Evolutionary conservation across 352 stramenopile species (phyloP), one percentile per base, ranked within the genome.

Genomic region (Phytophthora nicotianae): DNA sequence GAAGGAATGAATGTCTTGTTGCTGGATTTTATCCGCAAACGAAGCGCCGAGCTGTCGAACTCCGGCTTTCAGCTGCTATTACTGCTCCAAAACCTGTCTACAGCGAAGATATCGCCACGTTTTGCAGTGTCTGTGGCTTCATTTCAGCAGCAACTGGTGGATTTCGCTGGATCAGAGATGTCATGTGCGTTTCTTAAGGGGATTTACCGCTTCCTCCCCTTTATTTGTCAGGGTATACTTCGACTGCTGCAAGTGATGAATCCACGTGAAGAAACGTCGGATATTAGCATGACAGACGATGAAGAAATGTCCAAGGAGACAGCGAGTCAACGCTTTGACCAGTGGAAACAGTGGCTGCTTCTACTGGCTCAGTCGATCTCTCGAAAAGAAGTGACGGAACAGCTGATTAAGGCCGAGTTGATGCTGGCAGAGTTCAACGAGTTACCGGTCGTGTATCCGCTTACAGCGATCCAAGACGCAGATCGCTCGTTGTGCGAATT

Each of bases 331-430:
- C 45, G 51, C 29, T 83, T 76, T 35, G 35, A 62, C 21, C 61
- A 72, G 32, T 90, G 83, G 83, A 76, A 70, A 9, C 24, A 65
- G 26, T 92, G 81, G 83, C 46, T 92, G 9, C 64, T 59, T 56
- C 42, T 87, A 8, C 47, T 90, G 14, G 75, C 81, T 1, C 58
- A 59, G n/a, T 51, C 43, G 2, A 63, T 87, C 43, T 89, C 79
- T 1, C 64, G 70, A 26, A 71, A 66, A 42, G 73, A 90, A 20
- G 75, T 90, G 14, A 82, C 77, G 6, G 56, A 79, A 11, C 67
- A 77, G 20, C 49, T 90, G 13, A 63, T 90, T 4, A 77, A 91
- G 50, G 72, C 83, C 0, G 81, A 91, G 32, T 32, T 90, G 23
- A 70, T 81, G 60, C 32, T 81, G 33, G 69, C 59, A 9, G 72